These are phyloP conservation scores for Xylariaceae sp. DNA, from an alignment of 2,329 filamentous ascomycete species.

Conservation along the genomic window DNA sequence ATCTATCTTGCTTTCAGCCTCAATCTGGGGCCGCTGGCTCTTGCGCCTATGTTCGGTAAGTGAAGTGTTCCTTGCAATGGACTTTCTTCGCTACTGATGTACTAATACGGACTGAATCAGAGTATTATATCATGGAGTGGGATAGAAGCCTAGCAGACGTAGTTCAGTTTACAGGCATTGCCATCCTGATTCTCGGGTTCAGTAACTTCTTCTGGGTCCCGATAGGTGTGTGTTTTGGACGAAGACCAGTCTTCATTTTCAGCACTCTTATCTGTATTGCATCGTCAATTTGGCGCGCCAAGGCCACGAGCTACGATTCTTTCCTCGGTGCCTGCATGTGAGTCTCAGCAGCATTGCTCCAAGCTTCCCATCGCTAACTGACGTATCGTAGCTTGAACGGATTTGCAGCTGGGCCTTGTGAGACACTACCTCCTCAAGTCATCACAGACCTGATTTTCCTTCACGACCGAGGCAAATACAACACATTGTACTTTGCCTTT, in stretches of 20 bases:
- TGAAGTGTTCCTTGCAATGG: too few relatives aligned
- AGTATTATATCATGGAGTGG: slow-evolving; percentile 29
- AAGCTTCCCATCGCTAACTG: neutral
- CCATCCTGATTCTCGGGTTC: slow-evolving; percentile 34
- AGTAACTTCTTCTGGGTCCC: slow-evolving; percentile 36
- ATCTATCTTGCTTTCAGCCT: slow-evolving; percentile 35
- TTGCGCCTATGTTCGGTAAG: slow-evolving; percentile 28
- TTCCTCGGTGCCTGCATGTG: slow-evolving; percentile 32
- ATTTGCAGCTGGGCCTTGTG: slow-evolving; percentile 32
- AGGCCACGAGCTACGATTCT: slow-evolving; percentile 29
- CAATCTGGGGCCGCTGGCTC: slow-evolving; percentile 35
- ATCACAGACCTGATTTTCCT: slow-evolving; percentile 32
- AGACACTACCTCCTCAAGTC: slow-evolving; percentile 36
- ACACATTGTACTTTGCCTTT: slow-evolving; percentile 30
- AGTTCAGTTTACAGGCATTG: slow-evolving; percentile 25
- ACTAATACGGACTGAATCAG: neutral
- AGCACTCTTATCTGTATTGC: slow-evolving; percentile 31
- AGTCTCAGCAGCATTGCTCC: neutral
- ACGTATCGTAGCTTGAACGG: slow-evolving; percentile 22
- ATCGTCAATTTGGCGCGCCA: slow-evolving; percentile 32
- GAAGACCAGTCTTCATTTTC: slow-evolving; percentile 31
- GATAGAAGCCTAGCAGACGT: slow-evolving; percentile 21
- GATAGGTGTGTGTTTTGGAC: slow-evolving; percentile 31
- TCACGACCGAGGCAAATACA: slow-evolving; percentile 30
- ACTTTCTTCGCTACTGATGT: slow-evolving; percentile 29